A percentile compares a stretch with the other conserved stretches of the same genome.
Conservation (phyloP, 75 land plant genomes). For the Pinus tabuliformis region DNA sequence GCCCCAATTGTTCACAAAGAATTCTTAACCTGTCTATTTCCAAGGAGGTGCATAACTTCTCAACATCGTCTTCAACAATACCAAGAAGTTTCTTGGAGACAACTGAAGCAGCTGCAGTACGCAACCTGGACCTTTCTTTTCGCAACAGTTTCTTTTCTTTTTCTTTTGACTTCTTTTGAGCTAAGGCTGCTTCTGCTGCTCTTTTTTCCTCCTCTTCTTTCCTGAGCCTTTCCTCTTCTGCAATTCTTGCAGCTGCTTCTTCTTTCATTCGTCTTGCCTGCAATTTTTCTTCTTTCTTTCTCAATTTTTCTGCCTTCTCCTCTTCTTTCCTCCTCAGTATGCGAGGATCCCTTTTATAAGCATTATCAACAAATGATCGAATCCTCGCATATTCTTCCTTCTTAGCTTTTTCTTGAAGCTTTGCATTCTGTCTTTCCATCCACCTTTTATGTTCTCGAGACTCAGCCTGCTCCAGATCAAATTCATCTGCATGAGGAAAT, state of each 20-base stretch:
- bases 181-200: conserved; percentile 74
- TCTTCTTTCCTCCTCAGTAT: conserved; percentile 81
- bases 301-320: conserved; percentile 82
- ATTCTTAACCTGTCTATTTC: conserved; percentile 48
- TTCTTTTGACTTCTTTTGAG: conserved; percentile 84
- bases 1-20: conserved; percentile 72
- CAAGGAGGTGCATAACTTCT: conserved; percentile 59
- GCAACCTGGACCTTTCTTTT: conserved; percentile 81
- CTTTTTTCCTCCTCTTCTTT: conserved; percentile 82
- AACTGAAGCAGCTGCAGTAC: conserved; percentile 49
- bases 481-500: conserved; percentile 96
- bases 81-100: conserved; percentile 35
- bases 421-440: conserved; percentile 99
- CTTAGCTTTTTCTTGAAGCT: conserved; percentile 86
- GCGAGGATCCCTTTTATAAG: conserved; percentile 87
- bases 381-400: conserved; percentile 85
- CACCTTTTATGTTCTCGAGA: conserved; percentile 96
- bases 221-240: conserved; percentile 72
- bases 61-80: conserved; percentile 70
- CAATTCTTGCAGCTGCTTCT: conserved; percentile 72
- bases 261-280: conserved; percentile 79
- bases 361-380: conserved; percentile 86
- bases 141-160: conserved; percentile 90
- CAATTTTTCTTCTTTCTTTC: conserved; percentile 77
- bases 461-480: conserved; percentile 92